Conservation (phyloP, 2,329 filamentous ascomycete genomes). For the Lasiodiplodia gonubiensis region DNA sequence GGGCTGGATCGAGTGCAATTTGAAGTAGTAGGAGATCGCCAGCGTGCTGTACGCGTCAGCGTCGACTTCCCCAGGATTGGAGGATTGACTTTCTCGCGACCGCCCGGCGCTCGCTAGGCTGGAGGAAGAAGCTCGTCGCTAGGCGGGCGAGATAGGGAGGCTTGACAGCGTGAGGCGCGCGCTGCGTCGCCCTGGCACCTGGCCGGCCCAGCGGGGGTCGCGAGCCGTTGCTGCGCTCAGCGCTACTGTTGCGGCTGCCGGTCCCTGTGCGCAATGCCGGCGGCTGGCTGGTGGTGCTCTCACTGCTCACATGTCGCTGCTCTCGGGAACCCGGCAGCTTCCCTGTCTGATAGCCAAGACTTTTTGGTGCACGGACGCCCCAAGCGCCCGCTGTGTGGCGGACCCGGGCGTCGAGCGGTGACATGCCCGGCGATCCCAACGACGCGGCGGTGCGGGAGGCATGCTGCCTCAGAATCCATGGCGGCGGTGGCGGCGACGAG, state of each 20-base stretch:
- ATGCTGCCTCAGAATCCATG: not conserved
- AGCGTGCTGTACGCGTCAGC: conserved; percentile 3
- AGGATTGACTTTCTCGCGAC: conserved; percentile 5
- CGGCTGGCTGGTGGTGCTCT: too few species aligned
- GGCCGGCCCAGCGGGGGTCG: not conserved
- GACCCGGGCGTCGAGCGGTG: not conserved
- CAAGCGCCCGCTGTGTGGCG: too few species aligned
- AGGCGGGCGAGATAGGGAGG: conserved; percentile 1
- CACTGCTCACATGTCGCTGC: not conserved
- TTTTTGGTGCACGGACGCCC: too few species aligned
- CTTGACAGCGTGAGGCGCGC: not conserved
- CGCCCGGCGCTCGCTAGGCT: conserved; percentile 5
- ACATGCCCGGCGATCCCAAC: not conserved
- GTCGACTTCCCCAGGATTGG: conserved; percentile 14
- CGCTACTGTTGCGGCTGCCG: too few species aligned
- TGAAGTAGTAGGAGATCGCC: not conserved
- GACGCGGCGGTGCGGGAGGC: not conserved
- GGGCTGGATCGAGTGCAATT: conserved; percentile 5
- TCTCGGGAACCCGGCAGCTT: not conserved
- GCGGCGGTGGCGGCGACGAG: not conserved
- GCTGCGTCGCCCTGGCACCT: not conserved
- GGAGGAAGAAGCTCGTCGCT: not conserved
- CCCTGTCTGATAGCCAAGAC: too few species aligned
- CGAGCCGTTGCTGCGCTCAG: not conserved
- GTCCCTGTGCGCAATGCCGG: not conserved